Evolutionary conservation across 306 rosid species (phyloP).

Genomic region (Vicia faba): DNA sequence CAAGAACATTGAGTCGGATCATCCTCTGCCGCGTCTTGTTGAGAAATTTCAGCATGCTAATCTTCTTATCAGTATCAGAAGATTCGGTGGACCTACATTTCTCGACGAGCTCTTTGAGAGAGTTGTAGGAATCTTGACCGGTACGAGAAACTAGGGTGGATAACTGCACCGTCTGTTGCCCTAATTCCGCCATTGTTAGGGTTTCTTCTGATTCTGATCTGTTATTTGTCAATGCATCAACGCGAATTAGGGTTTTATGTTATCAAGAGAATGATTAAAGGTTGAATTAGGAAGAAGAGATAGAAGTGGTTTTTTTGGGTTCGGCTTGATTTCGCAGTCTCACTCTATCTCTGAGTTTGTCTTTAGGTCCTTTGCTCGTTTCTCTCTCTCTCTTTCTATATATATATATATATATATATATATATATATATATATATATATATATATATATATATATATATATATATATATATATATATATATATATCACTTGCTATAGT

Average conservation of each 20-base stretch:
- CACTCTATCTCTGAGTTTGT: neutral
- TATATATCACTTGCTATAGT: too few relatives aligned
- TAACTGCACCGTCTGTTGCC: slow-evolving; percentile 93
- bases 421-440: too few relatives aligned
- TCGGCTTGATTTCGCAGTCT: neutral
- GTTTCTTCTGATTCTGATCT: slow-evolving; percentile 38
- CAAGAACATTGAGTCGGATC: slow-evolving; percentile 92
- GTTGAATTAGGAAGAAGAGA: neutral
- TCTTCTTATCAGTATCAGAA: slow-evolving; percentile 84
- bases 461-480: too few relatives aligned
- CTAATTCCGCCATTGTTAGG: slow-evolving; percentile 66
- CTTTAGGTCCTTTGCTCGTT: neutral
- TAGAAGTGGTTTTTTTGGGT: neutral
- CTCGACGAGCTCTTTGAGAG: slow-evolving; percentile 82
- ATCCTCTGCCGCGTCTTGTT: slow-evolving; percentile 94
- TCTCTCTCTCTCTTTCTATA: neutral
- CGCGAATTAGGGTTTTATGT: slow-evolving; percentile 35
- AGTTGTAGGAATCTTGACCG: slow-evolving; percentile 76
- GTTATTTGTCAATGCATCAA: slow-evolving; percentile 27
- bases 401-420: too few relatives aligned
- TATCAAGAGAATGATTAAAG: neutral
- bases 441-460: too few relatives aligned
- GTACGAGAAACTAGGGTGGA: slow-evolving; percentile 77
- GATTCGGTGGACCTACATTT: slow-evolving; percentile 69
- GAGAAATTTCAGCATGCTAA: slow-evolving; percentile 77